These are phyloP conservation scores for Claviceps fusiformis DNA, from an alignment of 2,329 filamentous ascomycete genomes.

Conservation along the genomic window DNA sequence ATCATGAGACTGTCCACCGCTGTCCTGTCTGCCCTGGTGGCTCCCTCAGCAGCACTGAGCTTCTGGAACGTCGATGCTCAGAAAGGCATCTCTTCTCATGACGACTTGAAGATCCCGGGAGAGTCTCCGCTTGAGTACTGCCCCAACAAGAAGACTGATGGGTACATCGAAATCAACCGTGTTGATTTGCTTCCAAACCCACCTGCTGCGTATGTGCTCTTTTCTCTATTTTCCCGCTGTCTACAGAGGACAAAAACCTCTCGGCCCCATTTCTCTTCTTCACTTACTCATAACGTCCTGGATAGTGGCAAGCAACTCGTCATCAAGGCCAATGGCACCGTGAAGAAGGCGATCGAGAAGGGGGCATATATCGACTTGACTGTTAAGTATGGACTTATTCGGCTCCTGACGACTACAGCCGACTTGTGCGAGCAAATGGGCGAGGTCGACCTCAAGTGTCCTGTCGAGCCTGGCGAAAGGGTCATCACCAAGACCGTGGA, in stretches of 20 bases:
- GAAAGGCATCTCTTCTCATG: constrained; percentile 27
- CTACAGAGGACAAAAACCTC: background rate
- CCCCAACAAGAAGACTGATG: constrained; percentile 44
- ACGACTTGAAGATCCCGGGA: constrained; percentile 58
- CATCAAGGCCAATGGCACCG: constrained; percentile 66
- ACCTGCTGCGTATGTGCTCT: constrained; percentile 53
- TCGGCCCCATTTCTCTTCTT: background rate
- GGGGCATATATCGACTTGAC: constrained; percentile 71
- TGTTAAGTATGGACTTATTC: constrained; percentile 92
- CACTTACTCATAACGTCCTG: constrained; percentile 11
- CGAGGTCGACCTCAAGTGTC: constrained; percentile 82
- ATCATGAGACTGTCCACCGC: constrained; percentile 27
- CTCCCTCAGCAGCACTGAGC: constrained; percentile 31
- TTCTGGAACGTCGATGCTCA: constrained; percentile 21
- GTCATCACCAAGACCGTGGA: constrained; percentile 68
- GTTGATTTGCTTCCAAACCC: constrained; percentile 81
- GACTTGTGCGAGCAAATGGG: constrained; percentile 81
- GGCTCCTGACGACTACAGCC: constrained; percentile 64
- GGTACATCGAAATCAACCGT: constrained; percentile 62
- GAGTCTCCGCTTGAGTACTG: constrained; percentile 79
- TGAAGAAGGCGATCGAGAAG: constrained; percentile 57
- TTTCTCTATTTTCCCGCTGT: background rate
- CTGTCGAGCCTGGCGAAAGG: constrained; percentile 66
- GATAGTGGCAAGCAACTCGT: constrained; percentile 60
- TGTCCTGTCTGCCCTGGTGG: constrained; percentile 31